A percentile compares a stretch with the other conserved stretches of the same genome.
Conservation (phyloP, 2,329 filamentous ascomycete species). For the Botryotinia narcissicola region DNA sequence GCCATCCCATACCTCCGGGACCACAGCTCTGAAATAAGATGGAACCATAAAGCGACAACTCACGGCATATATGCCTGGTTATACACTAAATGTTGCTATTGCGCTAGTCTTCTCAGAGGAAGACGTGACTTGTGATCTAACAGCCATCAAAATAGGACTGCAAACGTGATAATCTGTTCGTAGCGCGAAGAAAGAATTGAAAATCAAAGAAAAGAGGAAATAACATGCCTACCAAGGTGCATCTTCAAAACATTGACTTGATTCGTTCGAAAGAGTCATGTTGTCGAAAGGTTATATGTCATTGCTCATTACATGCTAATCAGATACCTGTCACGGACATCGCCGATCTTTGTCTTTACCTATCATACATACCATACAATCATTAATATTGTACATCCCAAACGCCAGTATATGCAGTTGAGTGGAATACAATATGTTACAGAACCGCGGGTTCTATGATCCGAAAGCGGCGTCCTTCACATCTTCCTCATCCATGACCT, state of each 20-base stretch:
- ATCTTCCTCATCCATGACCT: conserved; percentile 35
- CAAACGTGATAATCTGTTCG: conserved; percentile 54
- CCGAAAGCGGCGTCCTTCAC: conserved; percentile 33
- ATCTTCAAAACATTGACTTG: not conserved
- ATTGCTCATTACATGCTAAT: conserved; percentile 12
- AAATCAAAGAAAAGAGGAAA: not conserved
- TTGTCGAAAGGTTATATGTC: conserved; percentile 9
- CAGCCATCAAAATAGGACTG: conserved; percentile 46
- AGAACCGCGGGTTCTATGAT: conserved; percentile 30
- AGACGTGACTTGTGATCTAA: conserved; percentile 49
- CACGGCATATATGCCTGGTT: conserved; percentile 31
- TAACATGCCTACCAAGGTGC: not conserved
- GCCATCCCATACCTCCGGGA: conserved; percentile 49
- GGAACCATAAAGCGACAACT: conserved; percentile 29
- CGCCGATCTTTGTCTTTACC: conserved; percentile 1
- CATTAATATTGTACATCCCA: conserved; percentile 23
- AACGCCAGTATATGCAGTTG: conserved; percentile 25
- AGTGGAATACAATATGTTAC: conserved; percentile 36
- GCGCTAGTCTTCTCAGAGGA: conserved; percentile 43
- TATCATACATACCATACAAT: conserved; percentile 18
- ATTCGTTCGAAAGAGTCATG: not conserved
- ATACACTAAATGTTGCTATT: conserved; percentile 42
- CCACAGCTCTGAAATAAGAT: conserved; percentile 55
- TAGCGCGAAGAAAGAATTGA: conserved; percentile 41
- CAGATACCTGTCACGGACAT: conserved; percentile 10